These are phyloP conservation scores for Isatis tinctoria DNA, from an alignment of 345 rosid genomes.

Conservation along the genomic window DNA sequence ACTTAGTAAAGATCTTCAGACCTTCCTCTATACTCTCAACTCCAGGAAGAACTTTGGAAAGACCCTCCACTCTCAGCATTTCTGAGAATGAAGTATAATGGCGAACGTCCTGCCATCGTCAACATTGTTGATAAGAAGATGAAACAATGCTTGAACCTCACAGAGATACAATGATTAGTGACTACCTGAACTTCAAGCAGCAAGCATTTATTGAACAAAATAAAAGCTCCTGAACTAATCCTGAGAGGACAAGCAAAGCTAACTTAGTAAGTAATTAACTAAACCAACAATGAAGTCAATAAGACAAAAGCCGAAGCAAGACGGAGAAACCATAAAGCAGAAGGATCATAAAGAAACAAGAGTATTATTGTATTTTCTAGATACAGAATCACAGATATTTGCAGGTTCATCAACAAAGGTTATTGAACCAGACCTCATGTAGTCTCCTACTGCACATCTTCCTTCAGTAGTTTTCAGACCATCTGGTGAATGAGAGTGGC, in stretches of 20 bases:
- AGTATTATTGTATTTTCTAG: background rate
- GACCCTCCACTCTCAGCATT: constrained; percentile 61
- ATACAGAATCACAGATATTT: background rate
- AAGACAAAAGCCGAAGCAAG: background rate
- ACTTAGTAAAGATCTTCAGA: constrained; percentile 7
- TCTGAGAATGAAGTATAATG: constrained; percentile 55
- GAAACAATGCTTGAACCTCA: background rate
- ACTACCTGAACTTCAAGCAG: constrained; percentile 72
- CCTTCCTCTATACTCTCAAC: constrained; percentile 64
- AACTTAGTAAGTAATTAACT: background rate
- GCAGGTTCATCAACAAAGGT: background rate
- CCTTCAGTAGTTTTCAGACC: constrained; percentile 77
- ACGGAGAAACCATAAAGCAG: background rate
- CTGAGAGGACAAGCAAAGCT: constrained; percentile 36
- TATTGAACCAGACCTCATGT: constrained; percentile 40
- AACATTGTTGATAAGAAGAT: background rate
- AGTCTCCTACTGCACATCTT: constrained; percentile 72
- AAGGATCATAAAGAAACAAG: background rate
- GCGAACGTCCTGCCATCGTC: constrained; percentile 42
- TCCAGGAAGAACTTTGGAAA: constrained; percentile 63
- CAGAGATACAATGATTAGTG: background rate
- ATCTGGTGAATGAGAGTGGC: constrained; percentile 38
- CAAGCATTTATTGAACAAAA: constrained; percentile 61
- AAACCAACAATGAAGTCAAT: background rate
- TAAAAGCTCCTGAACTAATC: constrained; percentile 47